Evolutionary conservation across 1,139 yeast species (phyloP).

Genomic region (Debaryomyces sp.): DNA sequence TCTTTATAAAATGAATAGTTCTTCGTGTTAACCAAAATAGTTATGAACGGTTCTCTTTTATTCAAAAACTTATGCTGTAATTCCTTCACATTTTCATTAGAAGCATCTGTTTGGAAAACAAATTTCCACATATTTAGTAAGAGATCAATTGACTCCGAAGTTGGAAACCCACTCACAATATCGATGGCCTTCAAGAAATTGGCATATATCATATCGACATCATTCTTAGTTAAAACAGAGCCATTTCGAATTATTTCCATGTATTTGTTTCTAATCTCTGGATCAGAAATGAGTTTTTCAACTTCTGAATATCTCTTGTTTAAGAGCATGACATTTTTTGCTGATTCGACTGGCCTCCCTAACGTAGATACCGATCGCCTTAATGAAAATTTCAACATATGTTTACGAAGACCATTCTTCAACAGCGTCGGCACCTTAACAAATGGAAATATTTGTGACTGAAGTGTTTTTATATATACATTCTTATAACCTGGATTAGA

Average conservation of each 20-base stretch:
- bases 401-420: not conserved
- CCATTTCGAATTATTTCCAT: slow-evolving; percentile 11
- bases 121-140: slow-evolving; percentile 26
- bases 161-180: slow-evolving; percentile 20
- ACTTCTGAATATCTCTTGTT: slow-evolving; percentile 15
- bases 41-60: slow-evolving; percentile 21
- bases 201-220: slow-evolving; percentile 15
- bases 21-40: slow-evolving; percentile 24
- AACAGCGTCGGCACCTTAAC: not conserved
- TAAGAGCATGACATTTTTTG: not conserved
- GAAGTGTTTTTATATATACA: slow-evolving; percentile 7
- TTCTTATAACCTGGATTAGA: slow-evolving; percentile 10
- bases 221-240: slow-evolving; percentile 12
- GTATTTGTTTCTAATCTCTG: slow-evolving; percentile 14
- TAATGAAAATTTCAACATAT: not conserved
- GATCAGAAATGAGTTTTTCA: slow-evolving; percentile 17
- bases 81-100: slow-evolving; percentile 1
- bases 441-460: slow-evolving; percentile 9
- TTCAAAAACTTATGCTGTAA: slow-evolving; percentile 22
- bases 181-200: slow-evolving; percentile 21
- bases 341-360: not conserved
- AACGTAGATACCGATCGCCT: not conserved
- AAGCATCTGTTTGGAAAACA: slow-evolving; percentile 12
- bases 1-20: slow-evolving; percentile 22
- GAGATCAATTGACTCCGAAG: slow-evolving; percentile 16